Evolutionary conservation across 345 rosid genomes (phyloP), one percentile per base, ranked within the genome.

Genomic region (Camelina neglecta): DNA sequence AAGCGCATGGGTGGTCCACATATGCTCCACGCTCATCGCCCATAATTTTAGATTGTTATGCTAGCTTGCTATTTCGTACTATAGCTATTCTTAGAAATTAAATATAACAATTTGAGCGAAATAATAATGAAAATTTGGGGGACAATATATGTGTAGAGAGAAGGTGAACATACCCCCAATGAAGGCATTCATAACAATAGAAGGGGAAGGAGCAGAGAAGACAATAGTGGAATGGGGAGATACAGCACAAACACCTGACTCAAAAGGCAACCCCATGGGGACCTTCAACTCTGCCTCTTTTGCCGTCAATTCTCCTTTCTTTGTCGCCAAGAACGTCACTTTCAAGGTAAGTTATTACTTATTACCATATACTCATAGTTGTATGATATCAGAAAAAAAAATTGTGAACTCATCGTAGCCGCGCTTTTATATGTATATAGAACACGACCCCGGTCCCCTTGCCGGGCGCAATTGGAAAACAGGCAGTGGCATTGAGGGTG

Each of bases 141-240:
- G 3, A 68, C 10, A 44, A 56, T 62, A 60, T 62, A 60, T 15
- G 41, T 77, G 23, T 83, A 95, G 99, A 62, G 99, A 95, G 75
- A 95, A 95, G 62, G 97, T 95, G 38, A 87, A 15, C 48, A 88
- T 95, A 72, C 89, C 99, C 0, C 85, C 84, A 74, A 78, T 88
- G 73, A 95, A 92, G 75, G 86, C 97, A 42, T 95, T 81, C 81
- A 81, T 95, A 81, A 92, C 97, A 16, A 85, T 95, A 68, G 77
- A 90, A 86, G 99, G 99, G 64, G 93, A 88, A 38, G 97, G 99
- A 61, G 97, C 97, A 58, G 97, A 90, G 36, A 86, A 82, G 53
- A 92, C 99, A 45, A 85, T 82, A 10, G 90, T 95, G 58, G 86
- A 95, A 81, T 92, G 97, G 97, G 97, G 97, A 62, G 99, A 95